Evolutionary conservation across 768 basidiomycete genomes (phyloP), one percentile per base, ranked within the genome.

Genomic region (Pisolithus sp.): DNA sequence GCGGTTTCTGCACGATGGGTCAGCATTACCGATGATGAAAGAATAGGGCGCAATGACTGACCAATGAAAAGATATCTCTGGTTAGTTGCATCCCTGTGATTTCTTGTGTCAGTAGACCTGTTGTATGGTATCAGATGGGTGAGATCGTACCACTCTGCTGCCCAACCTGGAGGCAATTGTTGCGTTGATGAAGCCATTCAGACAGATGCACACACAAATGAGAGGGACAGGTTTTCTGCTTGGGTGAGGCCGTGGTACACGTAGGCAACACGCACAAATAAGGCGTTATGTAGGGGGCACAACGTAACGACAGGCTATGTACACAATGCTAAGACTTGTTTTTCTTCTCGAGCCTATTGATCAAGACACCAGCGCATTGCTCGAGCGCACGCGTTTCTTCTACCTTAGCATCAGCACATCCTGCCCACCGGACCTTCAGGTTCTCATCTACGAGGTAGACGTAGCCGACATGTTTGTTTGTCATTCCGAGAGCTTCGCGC

Each of bases 31-130:
- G 50, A 34, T 26, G 43, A 49, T 48, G 41, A 24, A 28, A 48
- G n/a, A 51, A 49, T 46, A 48, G 41, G 54, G 39, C 41, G 49
- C 13, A 46, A 60, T 37, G 37, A 73, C 86, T 69, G 60, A 94
- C 93, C 89, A 69, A 92, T 84, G 73, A 91, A 96, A 65, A 93
- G 76, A 73, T 88, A 89, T 61, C 85, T 81, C 68, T 91, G 86
- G 68, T 87, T 77, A 54, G 76, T 76, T 48, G 75, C 72, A 68
- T 94, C 89, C 93, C 92, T 93, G 64, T 40, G 53, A 53, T 49
- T 50, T 56, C 61, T 53, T 66, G 50, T 49, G 57, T 53, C 47
- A n/a, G 37, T 6, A 15, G 30, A 37, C n/a, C 6, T 6, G 13
- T 34, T 21, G 10, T 17, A 37, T 1, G 7, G 15, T 1, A 34